Evolutionary conservation across 2,329 filamentous ascomycete species (phyloP).

Genomic region (Colletotrichum aenigma): DNA sequence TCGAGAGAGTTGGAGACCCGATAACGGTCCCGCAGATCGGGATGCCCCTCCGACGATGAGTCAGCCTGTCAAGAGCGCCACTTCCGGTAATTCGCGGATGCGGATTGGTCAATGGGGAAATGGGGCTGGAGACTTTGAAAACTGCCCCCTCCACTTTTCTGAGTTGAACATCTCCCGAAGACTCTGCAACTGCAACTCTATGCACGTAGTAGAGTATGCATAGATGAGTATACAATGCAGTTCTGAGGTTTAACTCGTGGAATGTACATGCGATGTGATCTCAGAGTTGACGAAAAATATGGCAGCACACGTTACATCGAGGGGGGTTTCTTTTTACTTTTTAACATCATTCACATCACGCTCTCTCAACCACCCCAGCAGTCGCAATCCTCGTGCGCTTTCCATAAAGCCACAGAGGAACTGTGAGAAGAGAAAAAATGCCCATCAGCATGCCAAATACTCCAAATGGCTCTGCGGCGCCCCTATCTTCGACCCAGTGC

Average conservation of each 20-base stretch:
- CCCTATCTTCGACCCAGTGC: slow-evolving; percentile 47
- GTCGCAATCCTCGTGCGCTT: slow-evolving; percentile 43
- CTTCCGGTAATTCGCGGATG: neutral
- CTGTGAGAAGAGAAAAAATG: slow-evolving; percentile 42
- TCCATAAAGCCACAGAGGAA: slow-evolving; percentile 37
- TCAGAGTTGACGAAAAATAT: neutral
- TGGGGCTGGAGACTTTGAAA: neutral
- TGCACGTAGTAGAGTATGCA: neutral
- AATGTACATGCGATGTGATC: neutral
- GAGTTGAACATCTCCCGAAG: neutral
- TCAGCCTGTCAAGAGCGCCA: neutral
- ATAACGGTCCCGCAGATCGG: neutral
- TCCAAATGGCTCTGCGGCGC: slow-evolving; percentile 53
- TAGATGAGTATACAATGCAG: neutral
- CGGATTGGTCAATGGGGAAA: neutral
- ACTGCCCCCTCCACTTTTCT: neutral
- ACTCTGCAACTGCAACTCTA: neutral
- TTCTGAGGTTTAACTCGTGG: neutral
- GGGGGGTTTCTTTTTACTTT: neutral
- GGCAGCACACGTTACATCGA: neutral
- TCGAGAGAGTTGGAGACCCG: neutral
- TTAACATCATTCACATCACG: neutral
- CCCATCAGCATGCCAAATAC: slow-evolving; percentile 58
- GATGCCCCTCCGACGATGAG: neutral
- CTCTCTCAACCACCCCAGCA: neutral